These are phyloP conservation scores for Cordyceps fumosorosea DNA, from an alignment of 2,329 filamentous ascomycete species.

Conservation along the genomic window DNA sequence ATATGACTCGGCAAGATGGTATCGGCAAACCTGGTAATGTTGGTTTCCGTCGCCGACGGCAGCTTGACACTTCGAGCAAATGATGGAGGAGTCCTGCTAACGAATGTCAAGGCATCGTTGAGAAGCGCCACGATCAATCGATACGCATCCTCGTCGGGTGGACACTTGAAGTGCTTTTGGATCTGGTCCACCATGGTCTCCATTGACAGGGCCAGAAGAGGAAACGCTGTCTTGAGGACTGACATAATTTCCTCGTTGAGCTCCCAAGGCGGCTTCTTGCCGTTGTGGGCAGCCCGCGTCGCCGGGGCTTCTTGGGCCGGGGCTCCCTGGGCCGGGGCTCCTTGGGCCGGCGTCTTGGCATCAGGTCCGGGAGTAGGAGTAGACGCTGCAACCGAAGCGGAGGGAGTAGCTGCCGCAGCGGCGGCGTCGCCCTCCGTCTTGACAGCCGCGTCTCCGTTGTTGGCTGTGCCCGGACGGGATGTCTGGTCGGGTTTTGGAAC, in stretches of 20 bases:
- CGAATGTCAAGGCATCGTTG: conserved; percentile 90
- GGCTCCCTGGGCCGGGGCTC: neutral
- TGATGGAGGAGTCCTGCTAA: conserved; percentile 76
- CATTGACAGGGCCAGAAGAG: conserved; percentile 92
- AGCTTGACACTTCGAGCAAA: conserved; percentile 91
- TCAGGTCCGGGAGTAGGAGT: conserved; percentile 22
- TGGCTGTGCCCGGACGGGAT: conserved; percentile 46
- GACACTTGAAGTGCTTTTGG: conserved; percentile 98
- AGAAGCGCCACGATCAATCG: conserved; percentile 93
- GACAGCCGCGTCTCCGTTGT: conserved; percentile 35
- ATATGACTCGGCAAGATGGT: conserved; percentile 93
- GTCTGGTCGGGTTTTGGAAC: conserved; percentile 30
- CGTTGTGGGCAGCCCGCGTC: conserved; percentile 22
- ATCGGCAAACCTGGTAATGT: conserved; percentile 94
- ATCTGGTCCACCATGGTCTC: conserved; percentile 99
- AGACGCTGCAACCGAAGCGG: conserved; percentile 19
- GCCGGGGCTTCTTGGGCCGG: neutral
- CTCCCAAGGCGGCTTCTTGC: conserved; percentile 86
- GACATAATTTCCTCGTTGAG: conserved; percentile 94
- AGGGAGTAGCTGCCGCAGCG: conserved; percentile 16
- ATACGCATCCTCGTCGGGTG: conserved; percentile 96
- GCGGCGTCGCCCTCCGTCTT: conserved; percentile 40
- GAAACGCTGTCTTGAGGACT: conserved; percentile 93
- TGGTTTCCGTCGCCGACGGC: conserved; percentile 82
- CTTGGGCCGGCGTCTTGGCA: neutral